These are phyloP conservation scores for Hemileia vastatrix DNA, from an alignment of 1,284 basidiomycete species.

Conservation along the genomic window DNA sequence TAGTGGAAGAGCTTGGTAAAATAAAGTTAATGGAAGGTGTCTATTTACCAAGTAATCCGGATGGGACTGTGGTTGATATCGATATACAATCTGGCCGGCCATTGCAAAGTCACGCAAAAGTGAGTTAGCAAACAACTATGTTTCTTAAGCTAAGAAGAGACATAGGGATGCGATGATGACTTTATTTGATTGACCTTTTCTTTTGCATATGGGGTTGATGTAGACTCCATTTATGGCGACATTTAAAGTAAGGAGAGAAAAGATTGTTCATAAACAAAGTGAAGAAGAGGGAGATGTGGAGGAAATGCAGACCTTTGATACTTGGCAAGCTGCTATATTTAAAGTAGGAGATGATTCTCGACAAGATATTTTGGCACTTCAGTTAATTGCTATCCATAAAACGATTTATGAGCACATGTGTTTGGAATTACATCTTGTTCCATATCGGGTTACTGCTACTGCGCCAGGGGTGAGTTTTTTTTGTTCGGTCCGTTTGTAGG, in stretches of 20 bases:
- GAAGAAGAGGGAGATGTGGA: conserved; percentile 59
- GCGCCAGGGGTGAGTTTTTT: conserved; percentile 68
- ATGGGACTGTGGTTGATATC: conserved; percentile 89
- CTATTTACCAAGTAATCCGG: conserved; percentile 94
- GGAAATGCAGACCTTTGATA: conserved; percentile 54
- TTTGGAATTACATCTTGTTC: conserved; percentile 82
- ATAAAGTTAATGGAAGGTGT: conserved; percentile 86
- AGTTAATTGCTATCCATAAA: conserved; percentile 99
- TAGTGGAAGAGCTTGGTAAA: conserved; percentile 98
- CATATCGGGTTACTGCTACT: conserved; percentile 94
- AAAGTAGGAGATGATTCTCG: conserved; percentile 99
- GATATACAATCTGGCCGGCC: conserved; percentile 94
- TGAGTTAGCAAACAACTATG: too few species aligned
- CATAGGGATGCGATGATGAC: too few species aligned
- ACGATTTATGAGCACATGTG: conserved; percentile 85
- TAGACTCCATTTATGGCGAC: conserved; percentile 99
- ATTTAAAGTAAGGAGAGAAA: conserved; percentile 88
- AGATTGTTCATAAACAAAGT: conserved; percentile 54
- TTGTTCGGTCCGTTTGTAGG: neutral
- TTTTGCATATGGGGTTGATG: conserved; percentile 3
- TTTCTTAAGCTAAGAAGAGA: too few species aligned
- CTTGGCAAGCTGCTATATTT: conserved; percentile 98
- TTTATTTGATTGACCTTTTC: neutral
- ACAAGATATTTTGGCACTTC: conserved; percentile 91
- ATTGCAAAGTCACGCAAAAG: conserved; percentile 94